phyloP scores from a whole-genome alignment of 148 eudicot species.

The Rhododendron kiyosumense region DNA sequence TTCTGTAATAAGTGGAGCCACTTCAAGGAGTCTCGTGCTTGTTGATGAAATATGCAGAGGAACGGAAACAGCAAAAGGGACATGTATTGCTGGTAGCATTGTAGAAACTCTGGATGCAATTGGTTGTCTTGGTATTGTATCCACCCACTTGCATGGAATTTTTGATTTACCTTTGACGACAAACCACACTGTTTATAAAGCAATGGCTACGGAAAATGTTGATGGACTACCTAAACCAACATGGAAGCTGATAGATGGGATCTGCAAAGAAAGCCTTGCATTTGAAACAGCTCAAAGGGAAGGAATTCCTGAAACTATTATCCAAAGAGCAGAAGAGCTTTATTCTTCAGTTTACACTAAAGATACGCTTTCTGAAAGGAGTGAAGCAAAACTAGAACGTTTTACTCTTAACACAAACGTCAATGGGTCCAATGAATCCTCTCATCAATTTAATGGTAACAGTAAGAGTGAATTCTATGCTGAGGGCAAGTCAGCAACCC shows the following conservation, averaged over 20 bases:
- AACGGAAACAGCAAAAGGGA: slow-evolving; percentile 93
- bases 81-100: slow-evolving; percentile 94
- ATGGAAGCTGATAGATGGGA: slow-evolving; percentile 89
- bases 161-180: slow-evolving; percentile 73
- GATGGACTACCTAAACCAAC: slow-evolving; percentile 75
- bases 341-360: slow-evolving; percentile 50
- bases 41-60: slow-evolving; percentile 97
- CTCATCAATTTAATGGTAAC: slow-evolving; percentile 7
- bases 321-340: slow-evolving; percentile 74
- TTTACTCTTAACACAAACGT: slow-evolving; percentile 11
- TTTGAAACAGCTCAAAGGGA: slow-evolving; percentile 90
- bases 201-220: slow-evolving; percentile 67
- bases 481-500: slow-evolving; percentile 7
- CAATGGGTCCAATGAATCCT: slow-evolving; percentile 13
- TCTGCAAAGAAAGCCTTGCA: slow-evolving; percentile 96
- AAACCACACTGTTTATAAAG: slow-evolving; percentile 50
- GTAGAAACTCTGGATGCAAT: slow-evolving; percentile 69
- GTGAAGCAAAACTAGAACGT: neutral
- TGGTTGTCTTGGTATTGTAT: slow-evolving; percentile 84
- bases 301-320: slow-evolving; percentile 69
- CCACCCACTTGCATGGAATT: slow-evolving; percentile 90
- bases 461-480: neutral
- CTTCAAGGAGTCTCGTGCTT: slow-evolving; percentile 89
- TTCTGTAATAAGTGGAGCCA: slow-evolving; percentile 62
- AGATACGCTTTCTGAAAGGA: slow-evolving; percentile 20